Evolutionary conservation across 129 eudicot genomes (phyloP).

Genomic region (Artemisia annua): DNA sequence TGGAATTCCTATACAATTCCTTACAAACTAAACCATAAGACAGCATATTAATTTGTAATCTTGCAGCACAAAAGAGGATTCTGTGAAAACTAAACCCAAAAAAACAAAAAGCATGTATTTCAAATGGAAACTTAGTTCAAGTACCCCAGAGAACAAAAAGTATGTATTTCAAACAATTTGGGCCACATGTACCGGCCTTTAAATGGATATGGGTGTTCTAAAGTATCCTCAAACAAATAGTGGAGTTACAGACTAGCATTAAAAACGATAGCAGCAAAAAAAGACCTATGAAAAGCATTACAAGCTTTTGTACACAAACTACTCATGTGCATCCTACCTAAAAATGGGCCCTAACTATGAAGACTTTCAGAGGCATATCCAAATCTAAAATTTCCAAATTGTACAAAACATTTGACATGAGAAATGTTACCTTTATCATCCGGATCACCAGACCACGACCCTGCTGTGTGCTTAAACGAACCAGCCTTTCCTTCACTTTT

Average conservation of each 20-base stretch:
- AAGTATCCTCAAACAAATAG: constrained; percentile 4
- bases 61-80: background rate
- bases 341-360: constrained; percentile 9
- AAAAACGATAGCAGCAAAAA: background rate
- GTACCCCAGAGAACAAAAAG: constrained; percentile 3
- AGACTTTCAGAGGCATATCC: background rate
- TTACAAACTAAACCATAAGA: background rate
- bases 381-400: background rate
- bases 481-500: constrained; percentile 96
- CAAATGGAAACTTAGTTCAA: background rate
- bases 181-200: background rate
- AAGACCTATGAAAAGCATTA: background rate
- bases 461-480: constrained; percentile 94
- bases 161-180: background rate
- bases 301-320: constrained; percentile 3
- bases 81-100: background rate
- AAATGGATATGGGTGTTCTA: background rate
- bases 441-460: constrained; percentile 93
- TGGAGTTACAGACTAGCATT: background rate
- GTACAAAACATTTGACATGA: background rate
- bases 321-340: constrained; percentile 19
- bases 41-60: constrained; percentile 8
- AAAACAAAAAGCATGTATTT: background rate
- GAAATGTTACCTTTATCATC: constrained; percentile 82
- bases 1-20: background rate